These are phyloP conservation scores for Penicillium capsulatum DNA, from an alignment of 2,329 filamentous ascomycete genomes.

Conservation along the genomic window DNA sequence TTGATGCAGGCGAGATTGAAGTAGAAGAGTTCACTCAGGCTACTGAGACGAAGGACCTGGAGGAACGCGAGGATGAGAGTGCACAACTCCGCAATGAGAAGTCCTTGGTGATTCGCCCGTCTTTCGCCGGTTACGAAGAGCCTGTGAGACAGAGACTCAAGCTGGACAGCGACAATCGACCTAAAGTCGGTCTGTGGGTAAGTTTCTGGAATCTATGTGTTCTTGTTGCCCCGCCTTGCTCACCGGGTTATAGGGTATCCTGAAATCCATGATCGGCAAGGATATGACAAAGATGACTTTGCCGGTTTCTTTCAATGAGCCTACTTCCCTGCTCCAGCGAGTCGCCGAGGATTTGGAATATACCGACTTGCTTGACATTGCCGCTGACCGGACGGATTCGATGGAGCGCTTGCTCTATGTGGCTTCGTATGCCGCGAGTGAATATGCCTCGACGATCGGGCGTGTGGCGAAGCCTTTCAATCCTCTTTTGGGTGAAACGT, in stretches of 20 bases:
- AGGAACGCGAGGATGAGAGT: conserved; percentile 40
- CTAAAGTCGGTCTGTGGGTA: conserved; percentile 95
- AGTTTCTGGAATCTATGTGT: too few relatives aligned
- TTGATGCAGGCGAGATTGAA: conserved; percentile 88
- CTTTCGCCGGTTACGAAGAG: conserved; percentile 88
- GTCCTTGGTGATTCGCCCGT: conserved; percentile 64
- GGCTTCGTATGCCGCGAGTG: conserved; percentile 89
- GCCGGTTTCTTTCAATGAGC: conserved; percentile 97
- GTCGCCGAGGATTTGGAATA: conserved; percentile 99
- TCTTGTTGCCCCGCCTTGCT: neutral
- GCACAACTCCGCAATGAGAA: conserved; percentile 47
- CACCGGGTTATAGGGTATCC: conserved; percentile 62
- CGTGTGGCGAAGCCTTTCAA: conserved; percentile 99
- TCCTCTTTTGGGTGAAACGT: conserved; percentile 90
- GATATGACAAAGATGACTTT: conserved; percentile 99
- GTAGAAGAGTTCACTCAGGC: conserved; percentile 55
- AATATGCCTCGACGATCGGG: conserved; percentile 94
- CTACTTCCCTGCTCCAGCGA: conserved; percentile 88
- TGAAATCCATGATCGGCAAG: conserved; percentile 99
- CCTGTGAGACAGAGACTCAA: conserved; percentile 74
- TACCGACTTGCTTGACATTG: conserved; percentile 82
- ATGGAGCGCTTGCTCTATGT: conserved; percentile 92
- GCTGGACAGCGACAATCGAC: conserved; percentile 86
- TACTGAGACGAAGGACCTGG: conserved; percentile 44
- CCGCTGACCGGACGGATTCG: conserved; percentile 78